Evolutionary conservation across 306 rosid genomes (phyloP).

Genomic region (Macrotyloma uniflorum): DNA sequence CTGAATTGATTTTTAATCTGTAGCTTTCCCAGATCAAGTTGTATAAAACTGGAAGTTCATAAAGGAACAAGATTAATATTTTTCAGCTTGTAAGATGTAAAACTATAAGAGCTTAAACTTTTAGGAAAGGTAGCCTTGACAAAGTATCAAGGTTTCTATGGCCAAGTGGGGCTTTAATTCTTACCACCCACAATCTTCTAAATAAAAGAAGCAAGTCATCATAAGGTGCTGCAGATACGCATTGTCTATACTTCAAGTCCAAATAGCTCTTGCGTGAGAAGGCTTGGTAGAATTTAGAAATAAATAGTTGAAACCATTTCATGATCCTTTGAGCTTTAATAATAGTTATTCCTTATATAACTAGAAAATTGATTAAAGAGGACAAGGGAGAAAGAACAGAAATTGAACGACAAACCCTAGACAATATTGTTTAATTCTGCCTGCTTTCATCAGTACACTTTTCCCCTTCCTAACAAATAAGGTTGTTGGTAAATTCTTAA

Average conservation of each 20-base stretch:
- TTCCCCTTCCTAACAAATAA: no score
- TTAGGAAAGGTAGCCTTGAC: background rate
- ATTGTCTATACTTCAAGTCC: background rate
- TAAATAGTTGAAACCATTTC: background rate
- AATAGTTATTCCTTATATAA: background rate
- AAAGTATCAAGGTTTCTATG: background rate
- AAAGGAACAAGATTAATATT: constrained; percentile 14
- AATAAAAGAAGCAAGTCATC: constrained; percentile 8
- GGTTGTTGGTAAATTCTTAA: no score
- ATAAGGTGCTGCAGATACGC: background rate
- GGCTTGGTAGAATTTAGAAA: background rate
- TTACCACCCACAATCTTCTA: background rate
- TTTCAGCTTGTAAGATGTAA: constrained; percentile 8
- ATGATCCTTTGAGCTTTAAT: background rate
- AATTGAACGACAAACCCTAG: no score
- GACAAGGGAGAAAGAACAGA: no score
- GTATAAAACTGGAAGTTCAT: constrained; percentile 80
- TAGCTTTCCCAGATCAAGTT: constrained; percentile 94
- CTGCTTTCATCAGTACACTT: no score
- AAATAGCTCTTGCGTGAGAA: background rate
- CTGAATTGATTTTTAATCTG: constrained; percentile 78
- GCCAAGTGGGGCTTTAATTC: background rate
- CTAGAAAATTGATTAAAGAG: background rate
- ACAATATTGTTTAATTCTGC: no score
- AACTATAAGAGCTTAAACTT: constrained; percentile 11